Evolutionary conservation across 805 yeast species (phyloP).

Genomic region (Sungouiozyma ichnusensis): DNA sequence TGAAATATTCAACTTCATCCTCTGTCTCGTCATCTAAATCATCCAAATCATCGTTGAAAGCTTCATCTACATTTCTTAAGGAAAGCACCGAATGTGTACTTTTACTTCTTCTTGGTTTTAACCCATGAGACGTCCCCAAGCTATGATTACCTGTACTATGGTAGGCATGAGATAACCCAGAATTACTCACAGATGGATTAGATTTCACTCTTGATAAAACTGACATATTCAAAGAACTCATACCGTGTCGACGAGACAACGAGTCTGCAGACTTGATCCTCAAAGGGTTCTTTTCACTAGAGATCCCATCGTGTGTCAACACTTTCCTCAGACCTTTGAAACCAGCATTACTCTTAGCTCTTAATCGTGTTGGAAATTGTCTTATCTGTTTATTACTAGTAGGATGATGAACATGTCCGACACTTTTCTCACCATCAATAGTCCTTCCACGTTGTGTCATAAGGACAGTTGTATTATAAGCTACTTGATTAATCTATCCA

Average conservation of each 20-base stretch:
- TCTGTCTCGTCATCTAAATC: constrained; percentile 19
- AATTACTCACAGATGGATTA: constrained; percentile 9
- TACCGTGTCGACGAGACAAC: constrained; percentile 17
- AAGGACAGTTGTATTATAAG: too few species aligned
- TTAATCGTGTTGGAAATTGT: constrained; percentile 25
- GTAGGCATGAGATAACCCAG: not conserved
- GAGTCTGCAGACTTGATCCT: constrained; percentile 22
- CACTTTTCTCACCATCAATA: not conserved
- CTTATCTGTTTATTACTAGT: constrained; percentile 8
- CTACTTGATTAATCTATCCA: too few species aligned
- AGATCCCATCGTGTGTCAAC: constrained; percentile 17
- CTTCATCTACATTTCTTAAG: constrained; percentile 16
- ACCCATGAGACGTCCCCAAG: constrained; percentile 8
- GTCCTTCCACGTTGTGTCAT: constrained; percentile 15
- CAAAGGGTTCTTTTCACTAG: constrained; percentile 7
- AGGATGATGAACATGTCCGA: constrained; percentile 7
- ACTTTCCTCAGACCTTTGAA: constrained; percentile 24
- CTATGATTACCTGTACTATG: constrained; percentile 1
- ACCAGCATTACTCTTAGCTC: constrained; percentile 26
- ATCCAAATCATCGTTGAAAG: constrained; percentile 13
- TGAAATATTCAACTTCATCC: constrained; percentile 35
- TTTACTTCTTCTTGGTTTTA: constrained; percentile 23
- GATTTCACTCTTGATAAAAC: constrained; percentile 20
- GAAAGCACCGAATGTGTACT: constrained; percentile 23
- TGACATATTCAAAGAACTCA: constrained; percentile 28